A percentile compares a stretch with the other conserved stretches of the same genome.
These are phyloP conservation scores for Ajuga reptans DNA, from an alignment of 305 asterid genomes.

Conservation along the genomic window DNA sequence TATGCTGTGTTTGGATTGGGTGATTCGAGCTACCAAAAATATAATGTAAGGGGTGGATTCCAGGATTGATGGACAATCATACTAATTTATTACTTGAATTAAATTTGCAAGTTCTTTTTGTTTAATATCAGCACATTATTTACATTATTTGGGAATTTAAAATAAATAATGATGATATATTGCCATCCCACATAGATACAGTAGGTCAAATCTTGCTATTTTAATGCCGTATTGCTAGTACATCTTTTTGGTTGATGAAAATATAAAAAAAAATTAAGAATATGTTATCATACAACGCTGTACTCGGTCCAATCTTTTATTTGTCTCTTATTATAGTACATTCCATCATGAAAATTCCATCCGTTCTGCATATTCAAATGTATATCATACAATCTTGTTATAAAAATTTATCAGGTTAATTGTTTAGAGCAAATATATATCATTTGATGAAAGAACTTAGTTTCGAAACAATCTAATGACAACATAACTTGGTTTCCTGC, in stretches of 20 bases:
- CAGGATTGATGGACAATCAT: conserved; percentile 3
- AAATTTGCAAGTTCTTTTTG: not conserved
- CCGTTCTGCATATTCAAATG: not conserved
- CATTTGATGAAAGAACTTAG: not conserved
- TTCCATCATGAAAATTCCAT: not conserved
- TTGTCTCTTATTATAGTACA: not conserved
- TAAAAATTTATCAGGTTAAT: not conserved
- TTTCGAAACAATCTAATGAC: not conserved
- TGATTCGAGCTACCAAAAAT: conserved; percentile 94
- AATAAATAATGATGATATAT: not conserved
- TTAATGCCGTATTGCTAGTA: not conserved
- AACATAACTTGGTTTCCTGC: conserved; percentile 18
- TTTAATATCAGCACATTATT: not conserved
- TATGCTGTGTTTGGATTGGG: conserved; percentile 96
- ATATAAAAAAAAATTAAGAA: not conserved
- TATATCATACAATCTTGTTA: not conserved
- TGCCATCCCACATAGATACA: not conserved
- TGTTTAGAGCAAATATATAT: not conserved
- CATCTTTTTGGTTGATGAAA: not conserved
- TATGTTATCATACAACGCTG: not conserved
- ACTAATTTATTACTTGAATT: not conserved
- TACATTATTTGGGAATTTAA: not conserved
- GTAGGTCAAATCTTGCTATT: not conserved
- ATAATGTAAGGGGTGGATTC: conserved; percentile 50
- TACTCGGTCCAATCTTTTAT: not conserved